These are phyloP conservation scores for Diplodia sapinea DNA, from an alignment of 2,329 filamentous ascomycete genomes.

Conservation along the genomic window DNA sequence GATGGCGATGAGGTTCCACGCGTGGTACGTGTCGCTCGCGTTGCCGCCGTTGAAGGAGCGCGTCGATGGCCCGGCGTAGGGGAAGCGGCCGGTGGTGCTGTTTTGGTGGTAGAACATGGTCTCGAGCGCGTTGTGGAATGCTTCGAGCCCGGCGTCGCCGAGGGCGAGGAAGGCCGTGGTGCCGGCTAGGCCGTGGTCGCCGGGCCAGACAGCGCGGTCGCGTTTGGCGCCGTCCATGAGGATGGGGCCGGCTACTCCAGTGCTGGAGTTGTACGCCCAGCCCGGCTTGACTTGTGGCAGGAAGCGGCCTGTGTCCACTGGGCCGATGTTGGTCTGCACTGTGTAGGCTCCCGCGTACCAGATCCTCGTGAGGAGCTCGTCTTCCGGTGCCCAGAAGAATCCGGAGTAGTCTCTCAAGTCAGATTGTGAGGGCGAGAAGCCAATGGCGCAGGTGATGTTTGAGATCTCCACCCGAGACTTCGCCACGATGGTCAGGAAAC, in stretches of 20 bases:
- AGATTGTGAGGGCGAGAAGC: constrained; percentile 58
- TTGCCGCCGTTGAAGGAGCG: constrained; percentile 44
- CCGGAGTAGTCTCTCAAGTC: constrained; percentile 49
- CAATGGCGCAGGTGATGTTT: constrained; percentile 52
- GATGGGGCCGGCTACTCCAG: constrained; percentile 46
- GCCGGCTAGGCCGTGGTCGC: constrained; percentile 58
- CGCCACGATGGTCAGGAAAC: constrained; percentile 50
- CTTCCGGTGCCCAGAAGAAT: constrained; percentile 42
- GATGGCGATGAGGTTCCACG: constrained; percentile 64
- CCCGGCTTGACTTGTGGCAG: constrained; percentile 17
- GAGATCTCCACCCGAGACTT: constrained; percentile 41
- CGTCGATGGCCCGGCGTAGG: constrained; percentile 47
- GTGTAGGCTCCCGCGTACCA: constrained; percentile 62
- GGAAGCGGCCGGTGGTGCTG: constrained; percentile 39
- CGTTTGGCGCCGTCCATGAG: constrained; percentile 51
- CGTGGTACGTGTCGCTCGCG: constrained; percentile 46
- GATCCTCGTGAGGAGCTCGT: constrained; percentile 48
- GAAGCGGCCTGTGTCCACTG: constrained; percentile 1
- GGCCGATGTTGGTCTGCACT: constrained; percentile 53
- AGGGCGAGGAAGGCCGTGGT: constrained; percentile 50
- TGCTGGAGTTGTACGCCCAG: constrained; percentile 46
- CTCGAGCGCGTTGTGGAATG: constrained; percentile 40
- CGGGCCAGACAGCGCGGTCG: constrained; percentile 53
- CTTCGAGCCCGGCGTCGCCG: constrained; percentile 52
- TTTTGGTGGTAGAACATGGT: constrained; percentile 52